Conservation (phyloP, 2,329 filamentous ascomycete genomes). For the Pezicula neosporulosa region DNA sequence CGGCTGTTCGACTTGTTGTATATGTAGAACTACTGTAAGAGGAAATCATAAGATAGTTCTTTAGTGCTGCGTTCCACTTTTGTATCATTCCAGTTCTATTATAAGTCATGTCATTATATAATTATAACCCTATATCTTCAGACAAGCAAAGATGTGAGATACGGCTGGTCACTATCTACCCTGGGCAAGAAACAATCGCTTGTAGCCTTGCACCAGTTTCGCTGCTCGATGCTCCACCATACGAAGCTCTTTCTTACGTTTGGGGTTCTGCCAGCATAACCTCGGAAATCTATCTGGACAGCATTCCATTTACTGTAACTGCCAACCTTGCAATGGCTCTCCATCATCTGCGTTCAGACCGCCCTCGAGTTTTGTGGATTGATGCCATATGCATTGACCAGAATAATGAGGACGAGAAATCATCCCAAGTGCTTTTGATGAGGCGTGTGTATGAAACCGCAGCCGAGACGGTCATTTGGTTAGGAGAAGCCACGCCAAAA, state of each 20-base stretch:
- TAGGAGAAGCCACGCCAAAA: not conserved
- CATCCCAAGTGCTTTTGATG: conserved; percentile 3
- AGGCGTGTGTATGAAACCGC: conserved; percentile 1
- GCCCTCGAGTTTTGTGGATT: conserved; percentile 1
- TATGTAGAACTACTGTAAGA: too few relatives aligned
- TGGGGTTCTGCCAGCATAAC: not conserved
- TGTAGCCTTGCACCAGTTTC: too few relatives aligned
- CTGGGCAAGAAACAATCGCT: too few relatives aligned
- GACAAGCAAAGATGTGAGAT: too few relatives aligned
- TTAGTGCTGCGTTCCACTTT: too few relatives aligned
- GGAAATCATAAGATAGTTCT: too few relatives aligned
- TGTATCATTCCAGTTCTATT: too few relatives aligned
- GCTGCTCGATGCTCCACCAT: not conserved
- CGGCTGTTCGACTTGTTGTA: too few relatives aligned
- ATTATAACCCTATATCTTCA: too few relatives aligned
- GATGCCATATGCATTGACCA: conserved; percentile 7
- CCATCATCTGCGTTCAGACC: not conserved
- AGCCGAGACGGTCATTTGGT: not conserved
- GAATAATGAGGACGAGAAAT: not conserved
- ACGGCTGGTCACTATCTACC: too few relatives aligned
- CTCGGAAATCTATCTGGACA: not conserved
- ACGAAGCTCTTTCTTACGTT: not conserved
- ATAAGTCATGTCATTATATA: too few relatives aligned
- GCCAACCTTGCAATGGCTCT: not conserved
- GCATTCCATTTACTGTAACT: not conserved